These are phyloP conservation scores for Heterobasidion irregulare DNA, from an alignment of 1,284 basidiomycete species.

Conservation along the genomic window DNA sequence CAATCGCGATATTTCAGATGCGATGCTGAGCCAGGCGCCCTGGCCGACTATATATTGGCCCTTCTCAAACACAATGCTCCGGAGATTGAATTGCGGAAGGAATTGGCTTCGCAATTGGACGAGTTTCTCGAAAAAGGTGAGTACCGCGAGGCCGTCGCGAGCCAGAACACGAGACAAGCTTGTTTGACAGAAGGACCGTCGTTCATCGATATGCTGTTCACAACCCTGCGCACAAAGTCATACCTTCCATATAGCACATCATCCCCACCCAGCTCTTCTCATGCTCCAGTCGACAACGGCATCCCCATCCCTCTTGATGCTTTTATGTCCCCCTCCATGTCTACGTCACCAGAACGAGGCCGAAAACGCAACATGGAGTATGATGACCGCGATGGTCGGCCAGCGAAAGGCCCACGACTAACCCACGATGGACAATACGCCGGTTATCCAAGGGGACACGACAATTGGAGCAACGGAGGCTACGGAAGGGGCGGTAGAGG, in stretches of 20 bases:
- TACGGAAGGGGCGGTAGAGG: slow-evolving; percentile 27
- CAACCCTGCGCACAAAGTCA: slow-evolving; percentile 72
- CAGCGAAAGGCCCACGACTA: slow-evolving; percentile 64
- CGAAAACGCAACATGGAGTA: slow-evolving; percentile 57
- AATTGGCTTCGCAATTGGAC: slow-evolving; percentile 71
- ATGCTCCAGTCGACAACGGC: slow-evolving; percentile 38
- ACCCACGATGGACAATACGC: slow-evolving; percentile 53
- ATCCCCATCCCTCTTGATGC: slow-evolving; percentile 74
- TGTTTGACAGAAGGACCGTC: slow-evolving; percentile 50
- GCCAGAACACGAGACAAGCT: slow-evolving; percentile 1
- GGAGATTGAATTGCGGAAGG: slow-evolving; percentile 76
- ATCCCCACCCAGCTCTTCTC: slow-evolving; percentile 24
- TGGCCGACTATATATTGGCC: slow-evolving; percentile 94
- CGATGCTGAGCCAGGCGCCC: slow-evolving; percentile 90
- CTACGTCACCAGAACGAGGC: slow-evolving; percentile 39
- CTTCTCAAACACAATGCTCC: slow-evolving; percentile 84
- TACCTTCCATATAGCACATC: slow-evolving; percentile 63
- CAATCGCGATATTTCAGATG: slow-evolving; percentile 49
- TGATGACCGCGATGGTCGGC: slow-evolving; percentile 49
- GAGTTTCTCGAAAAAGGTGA: slow-evolving; percentile 90
- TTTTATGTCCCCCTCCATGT: slow-evolving; percentile 36
- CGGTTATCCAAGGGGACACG: slow-evolving; percentile 33
- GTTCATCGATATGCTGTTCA: slow-evolving; percentile 84
- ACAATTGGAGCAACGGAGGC: slow-evolving; percentile 12
- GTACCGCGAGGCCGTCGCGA: slow-evolving; percentile 12